phyloP scores from a whole-genome alignment of 805 yeast genomes.

The Ogataea angusta region DNA sequence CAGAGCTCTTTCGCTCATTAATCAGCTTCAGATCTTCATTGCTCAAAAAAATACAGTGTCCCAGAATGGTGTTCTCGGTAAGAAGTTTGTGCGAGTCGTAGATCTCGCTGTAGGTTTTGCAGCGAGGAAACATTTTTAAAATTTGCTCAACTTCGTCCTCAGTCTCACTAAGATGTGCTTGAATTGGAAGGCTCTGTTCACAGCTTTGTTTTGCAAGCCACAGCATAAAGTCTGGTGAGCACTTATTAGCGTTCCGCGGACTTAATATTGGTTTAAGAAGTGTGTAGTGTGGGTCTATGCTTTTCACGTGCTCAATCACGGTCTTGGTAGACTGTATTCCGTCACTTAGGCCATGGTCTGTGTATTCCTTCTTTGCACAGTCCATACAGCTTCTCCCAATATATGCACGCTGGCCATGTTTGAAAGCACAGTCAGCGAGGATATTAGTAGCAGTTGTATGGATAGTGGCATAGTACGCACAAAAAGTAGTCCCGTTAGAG shows the following conservation, averaged over 20 bases:
- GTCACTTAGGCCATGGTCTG: slow-evolving; percentile 8
- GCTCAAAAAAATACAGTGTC: slow-evolving; percentile 76
- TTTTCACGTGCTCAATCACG: slow-evolving; percentile 51
- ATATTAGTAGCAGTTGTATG: slow-evolving; percentile 62
- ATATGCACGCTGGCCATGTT: slow-evolving; percentile 73
- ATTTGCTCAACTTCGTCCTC: slow-evolving; percentile 70
- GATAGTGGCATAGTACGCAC: slow-evolving; percentile 60
- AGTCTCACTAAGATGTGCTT: slow-evolving; percentile 84
- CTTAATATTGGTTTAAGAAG: slow-evolving; percentile 70
- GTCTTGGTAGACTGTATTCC: slow-evolving; percentile 41
- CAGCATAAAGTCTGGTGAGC: slow-evolving; percentile 57
- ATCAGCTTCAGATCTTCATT: slow-evolving; percentile 60
- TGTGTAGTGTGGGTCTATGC: slow-evolving; percentile 47
- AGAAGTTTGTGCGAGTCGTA: slow-evolving; percentile 61
- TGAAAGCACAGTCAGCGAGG: slow-evolving; percentile 64
- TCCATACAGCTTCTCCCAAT: slow-evolving; percentile 90
- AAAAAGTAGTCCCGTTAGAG: slow-evolving; percentile 79
- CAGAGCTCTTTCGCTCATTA: slow-evolving; percentile 51
- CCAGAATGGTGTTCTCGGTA: slow-evolving; percentile 64
- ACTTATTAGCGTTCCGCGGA: slow-evolving; percentile 88
- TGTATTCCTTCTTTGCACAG: slow-evolving; percentile 38
- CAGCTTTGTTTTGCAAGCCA: slow-evolving; percentile 39
- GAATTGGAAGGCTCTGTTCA: slow-evolving; percentile 52
- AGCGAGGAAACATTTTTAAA: slow-evolving; percentile 64
- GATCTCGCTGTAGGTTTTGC: slow-evolving; percentile 64